phyloP scores from a whole-genome alignment of 306 rosid genomes.

The Argentina anserina region DNA sequence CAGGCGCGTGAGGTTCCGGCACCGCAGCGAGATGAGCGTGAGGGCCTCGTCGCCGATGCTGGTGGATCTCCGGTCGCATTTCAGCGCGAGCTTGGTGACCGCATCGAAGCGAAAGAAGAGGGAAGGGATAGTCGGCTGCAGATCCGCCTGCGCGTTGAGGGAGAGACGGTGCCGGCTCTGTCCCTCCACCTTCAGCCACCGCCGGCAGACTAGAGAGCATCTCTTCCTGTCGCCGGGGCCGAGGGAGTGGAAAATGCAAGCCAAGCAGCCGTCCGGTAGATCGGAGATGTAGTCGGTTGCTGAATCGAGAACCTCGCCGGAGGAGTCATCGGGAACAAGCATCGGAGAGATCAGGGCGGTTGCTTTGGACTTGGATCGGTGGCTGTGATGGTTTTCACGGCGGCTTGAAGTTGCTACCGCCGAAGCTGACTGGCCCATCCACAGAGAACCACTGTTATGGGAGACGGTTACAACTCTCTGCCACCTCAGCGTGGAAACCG shows the following conservation, averaged over 20 bases:
- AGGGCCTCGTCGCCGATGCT: constrained; percentile 80
- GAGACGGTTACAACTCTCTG: constrained; percentile 26
- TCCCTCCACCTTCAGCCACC: constrained; percentile 86
- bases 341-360: constrained; percentile 56
- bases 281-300: constrained; percentile 59
- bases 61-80: constrained; percentile 81
- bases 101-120: constrained; percentile 85
- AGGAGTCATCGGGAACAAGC: constrained; percentile 8
- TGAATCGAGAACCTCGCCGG: constrained; percentile 13
- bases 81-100: constrained; percentile 82
- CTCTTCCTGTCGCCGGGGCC: constrained; percentile 69
- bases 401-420: constrained; percentile 46
- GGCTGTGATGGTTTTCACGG: constrained; percentile 41
- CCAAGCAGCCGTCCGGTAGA: constrained; percentile 89
- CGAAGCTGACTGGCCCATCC: constrained; percentile 96
- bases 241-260: constrained; percentile 70
- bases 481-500: constrained; percentile 20
- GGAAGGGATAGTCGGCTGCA: constrained; percentile 41
- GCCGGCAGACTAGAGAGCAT: constrained; percentile 86
- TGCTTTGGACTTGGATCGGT: constrained; percentile 50
- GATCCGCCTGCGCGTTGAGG: constrained; percentile 66
- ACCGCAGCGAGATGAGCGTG: constrained; percentile 56
- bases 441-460: constrained; percentile 10
- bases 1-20: constrained; percentile 87
- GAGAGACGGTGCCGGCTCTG: constrained; percentile 92